These are phyloP conservation scores for Pholiota adiposa DNA, from an alignment of 1,284 basidiomycete genomes.

Conservation along the genomic window DNA sequence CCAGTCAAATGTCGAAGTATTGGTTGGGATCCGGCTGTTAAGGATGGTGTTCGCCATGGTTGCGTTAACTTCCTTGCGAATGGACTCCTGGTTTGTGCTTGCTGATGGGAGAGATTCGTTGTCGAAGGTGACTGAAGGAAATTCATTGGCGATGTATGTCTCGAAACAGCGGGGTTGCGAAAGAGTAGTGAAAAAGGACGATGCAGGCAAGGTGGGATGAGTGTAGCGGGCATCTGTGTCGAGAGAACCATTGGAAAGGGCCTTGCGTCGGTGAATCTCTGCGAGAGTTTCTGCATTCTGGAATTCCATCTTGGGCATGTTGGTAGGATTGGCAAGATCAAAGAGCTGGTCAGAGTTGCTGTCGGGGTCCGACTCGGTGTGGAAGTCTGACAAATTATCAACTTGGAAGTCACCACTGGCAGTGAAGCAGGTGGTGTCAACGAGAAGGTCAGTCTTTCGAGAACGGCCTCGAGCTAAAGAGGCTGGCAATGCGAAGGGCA, in stretches of 20 bases:
- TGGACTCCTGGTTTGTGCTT: conserved; percentile 9
- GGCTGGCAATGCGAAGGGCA: background rate
- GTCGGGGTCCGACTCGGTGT: background rate
- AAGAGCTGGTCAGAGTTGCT: background rate
- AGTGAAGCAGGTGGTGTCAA: conserved; percentile 14
- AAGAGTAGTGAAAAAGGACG: conserved; percentile 12
- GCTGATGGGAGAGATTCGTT: background rate
- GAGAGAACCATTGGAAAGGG: conserved; percentile 7
- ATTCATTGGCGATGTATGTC: conserved; percentile 10
- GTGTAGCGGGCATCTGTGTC: conserved; percentile 12
- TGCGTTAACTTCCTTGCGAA: conserved; percentile 15
- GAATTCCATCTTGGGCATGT: background rate
- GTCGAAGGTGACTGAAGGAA: background rate
- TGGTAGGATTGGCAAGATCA: background rate
- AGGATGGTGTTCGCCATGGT: conserved; percentile 15
- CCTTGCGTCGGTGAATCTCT: background rate
- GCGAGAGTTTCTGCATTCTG: background rate
- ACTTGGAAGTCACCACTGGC: conserved; percentile 5
- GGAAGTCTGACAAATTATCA: background rate
- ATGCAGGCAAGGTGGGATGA: conserved; percentile 13
- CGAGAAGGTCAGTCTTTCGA: conserved; percentile 5
- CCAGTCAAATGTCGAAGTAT: conserved; percentile 1
- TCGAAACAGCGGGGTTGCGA: conserved; percentile 6
- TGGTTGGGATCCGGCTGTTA: conserved; percentile 2
- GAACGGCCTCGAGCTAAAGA: background rate